A percentile compares a stretch with the other conserved stretches of the same genome.
These are phyloP conservation scores for Erigeron canadensis DNA, from an alignment of 129 eudicot species.

Conservation along the genomic window DNA sequence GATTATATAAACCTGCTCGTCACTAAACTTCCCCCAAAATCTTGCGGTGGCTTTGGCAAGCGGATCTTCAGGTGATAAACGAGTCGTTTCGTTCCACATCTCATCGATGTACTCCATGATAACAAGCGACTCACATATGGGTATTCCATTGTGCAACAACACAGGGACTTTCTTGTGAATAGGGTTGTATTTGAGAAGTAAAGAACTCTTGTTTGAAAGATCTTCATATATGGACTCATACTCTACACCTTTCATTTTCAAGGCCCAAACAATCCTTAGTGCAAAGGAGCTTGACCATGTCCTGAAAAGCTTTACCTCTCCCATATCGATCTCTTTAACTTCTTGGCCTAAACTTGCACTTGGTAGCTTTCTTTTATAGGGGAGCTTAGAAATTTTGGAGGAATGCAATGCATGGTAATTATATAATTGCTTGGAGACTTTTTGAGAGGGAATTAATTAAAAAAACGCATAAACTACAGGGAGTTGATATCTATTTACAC, in stretches of 20 bases:
- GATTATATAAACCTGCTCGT: too few relatives aligned
- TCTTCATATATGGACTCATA: slow-evolving; percentile 18
- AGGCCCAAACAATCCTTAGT: not conserved
- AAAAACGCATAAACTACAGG: too few relatives aligned
- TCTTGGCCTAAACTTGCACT: too few relatives aligned
- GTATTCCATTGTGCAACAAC: slow-evolving; percentile 19
- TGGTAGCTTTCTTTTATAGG: too few relatives aligned
- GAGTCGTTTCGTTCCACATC: slow-evolving; percentile 8
- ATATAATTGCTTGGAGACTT: too few relatives aligned
- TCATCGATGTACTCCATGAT: slow-evolving; percentile 20
- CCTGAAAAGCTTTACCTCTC: not conserved
- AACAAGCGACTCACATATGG: slow-evolving; percentile 16
- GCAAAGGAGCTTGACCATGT: not conserved
- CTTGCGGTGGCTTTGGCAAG: not conserved
- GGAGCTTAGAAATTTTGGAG: too few relatives aligned
- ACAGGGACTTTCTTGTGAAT: slow-evolving; percentile 19
- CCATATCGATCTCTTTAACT: too few relatives aligned
- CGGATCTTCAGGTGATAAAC: slow-evolving; percentile 12
- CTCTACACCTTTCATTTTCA: slow-evolving; percentile 13
- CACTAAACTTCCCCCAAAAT: not conserved
- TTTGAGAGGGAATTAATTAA: too few relatives aligned
- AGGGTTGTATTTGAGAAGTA: slow-evolving; percentile 20
- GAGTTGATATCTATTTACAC: too few relatives aligned
- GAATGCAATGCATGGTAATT: too few relatives aligned
- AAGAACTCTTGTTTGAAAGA: slow-evolving; percentile 15